Base-by-base conservation (phyloP, 129 eudicot genomes). In the Calendula officinalis region DNA sequence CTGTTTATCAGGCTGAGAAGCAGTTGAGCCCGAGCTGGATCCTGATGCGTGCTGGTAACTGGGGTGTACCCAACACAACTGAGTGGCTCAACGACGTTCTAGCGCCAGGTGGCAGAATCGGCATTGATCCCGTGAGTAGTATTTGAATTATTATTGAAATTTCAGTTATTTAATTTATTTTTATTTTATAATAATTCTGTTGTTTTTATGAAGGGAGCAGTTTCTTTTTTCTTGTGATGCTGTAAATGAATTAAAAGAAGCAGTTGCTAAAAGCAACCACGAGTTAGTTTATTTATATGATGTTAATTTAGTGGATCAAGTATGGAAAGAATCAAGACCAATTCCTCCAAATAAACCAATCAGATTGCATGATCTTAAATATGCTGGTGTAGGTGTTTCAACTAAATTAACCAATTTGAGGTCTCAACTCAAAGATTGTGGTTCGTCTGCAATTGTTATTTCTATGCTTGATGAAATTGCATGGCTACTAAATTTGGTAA, bases 401-500 rank as follows among this genome's bases (percentile, higher is more conserved):
- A 71, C 85, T 53, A 92, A 92, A 77, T 77, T 92, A 62, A 72
- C 85, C 66, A 85, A 82, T 60, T 76, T 92, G 78, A 79, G 98
- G 73, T 82, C 91, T 49, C 87, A 88, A 68, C 71, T 92, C 64
- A 62, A 14, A 15, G 50, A 74, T 73, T 83, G 78, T 64, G 95
- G 92, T 66, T 69, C 87, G 56, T 79, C 95, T 69, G 89, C 95
- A 15, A 79, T 92, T 68, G 78, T 92, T 54, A 83, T 88, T 76
- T 78, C 96, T 50, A 82, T 81, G 95, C 99, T 92, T 72, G 99
- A 92, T 75, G 99, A 92, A 72, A 39, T 92, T 73, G 96, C 99
- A 7, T 92, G 99, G 99, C 79, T 92, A 57, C 75, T 92, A 60
- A 92, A 92, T 81, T 78, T 92, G 96, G 99, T 92, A 82, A 57